phyloP scores from a whole-genome alignment of 2,329 filamentous ascomycete genomes.

The Botrytis byssoidea region DNA sequence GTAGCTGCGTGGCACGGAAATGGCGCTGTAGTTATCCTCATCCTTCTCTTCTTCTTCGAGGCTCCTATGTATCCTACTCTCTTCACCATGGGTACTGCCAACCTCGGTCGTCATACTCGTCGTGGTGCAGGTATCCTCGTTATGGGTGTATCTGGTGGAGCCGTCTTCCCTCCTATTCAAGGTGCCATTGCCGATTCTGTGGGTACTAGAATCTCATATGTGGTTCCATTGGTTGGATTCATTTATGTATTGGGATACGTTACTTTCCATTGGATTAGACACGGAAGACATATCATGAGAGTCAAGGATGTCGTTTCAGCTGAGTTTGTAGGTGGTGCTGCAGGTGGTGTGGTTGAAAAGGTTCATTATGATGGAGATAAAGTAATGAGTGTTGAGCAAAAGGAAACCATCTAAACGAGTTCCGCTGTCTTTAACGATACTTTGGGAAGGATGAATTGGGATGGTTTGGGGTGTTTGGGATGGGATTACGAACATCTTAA shows the following conservation, averaged over 20 bases:
- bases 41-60: slow-evolving; percentile 74
- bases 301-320: slow-evolving; percentile 35
- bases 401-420: background rate
- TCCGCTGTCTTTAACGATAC: background rate
- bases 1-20: slow-evolving; percentile 39
- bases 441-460: background rate
- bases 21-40: slow-evolving; percentile 59
- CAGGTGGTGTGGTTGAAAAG: slow-evolving; percentile 28
- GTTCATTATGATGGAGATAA: slow-evolving; percentile 27
- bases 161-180: slow-evolving; percentile 69
- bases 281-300: slow-evolving; percentile 38
- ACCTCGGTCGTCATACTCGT: slow-evolving; percentile 74
- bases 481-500: background rate
- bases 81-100: slow-evolving; percentile 72
- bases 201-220: slow-evolving; percentile 44
- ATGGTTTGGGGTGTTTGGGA: background rate
- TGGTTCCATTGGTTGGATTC: slow-evolving; percentile 47
- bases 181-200: slow-evolving; percentile 61
- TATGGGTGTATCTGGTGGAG: slow-evolving; percentile 69
- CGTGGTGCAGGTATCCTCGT: slow-evolving; percentile 71
- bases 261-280: slow-evolving; percentile 38
- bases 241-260: slow-evolving; percentile 41
- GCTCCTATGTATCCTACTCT: slow-evolving; percentile 80
- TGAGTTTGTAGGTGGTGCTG: slow-evolving; percentile 31
- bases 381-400: background rate